Conservation (phyloP, 1,284 basidiomycete genomes). For the Schizopora paradoxa region DNA sequence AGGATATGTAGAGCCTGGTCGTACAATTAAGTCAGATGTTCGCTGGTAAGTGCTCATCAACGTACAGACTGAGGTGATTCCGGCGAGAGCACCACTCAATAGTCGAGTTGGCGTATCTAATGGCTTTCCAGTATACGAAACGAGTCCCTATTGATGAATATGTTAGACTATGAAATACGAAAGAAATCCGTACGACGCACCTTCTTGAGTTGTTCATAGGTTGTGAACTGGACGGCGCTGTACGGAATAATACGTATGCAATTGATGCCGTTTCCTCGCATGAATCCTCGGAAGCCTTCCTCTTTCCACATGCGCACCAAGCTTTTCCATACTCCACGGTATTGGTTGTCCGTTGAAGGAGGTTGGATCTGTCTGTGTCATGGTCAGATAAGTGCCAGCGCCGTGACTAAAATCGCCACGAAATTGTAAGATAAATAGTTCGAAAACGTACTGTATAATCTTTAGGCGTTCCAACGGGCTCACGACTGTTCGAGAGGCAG, state of each 20-base stretch:
- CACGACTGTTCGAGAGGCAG: slow-evolving; percentile 86
- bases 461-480: slow-evolving; percentile 89
- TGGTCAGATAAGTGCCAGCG: background rate
- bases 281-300: slow-evolving; percentile 88
- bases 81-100: slow-evolving; percentile 81
- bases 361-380: slow-evolving; percentile 75
- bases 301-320: slow-evolving; percentile 86
- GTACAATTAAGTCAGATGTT: slow-evolving; percentile 3
- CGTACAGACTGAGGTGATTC: slow-evolving; percentile 84
- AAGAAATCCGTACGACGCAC: slow-evolving; percentile 32
- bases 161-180: slow-evolving; percentile 11
- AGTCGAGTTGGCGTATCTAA: slow-evolving; percentile 83
- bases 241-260: slow-evolving; percentile 59
- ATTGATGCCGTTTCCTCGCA: slow-evolving; percentile 92
- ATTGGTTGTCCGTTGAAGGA: slow-evolving; percentile 53
- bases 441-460: slow-evolving; percentile 82
- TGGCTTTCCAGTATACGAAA: slow-evolving; percentile 57
- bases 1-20: slow-evolving; percentile 84
- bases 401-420: background rate
- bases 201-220: slow-evolving; percentile 86
- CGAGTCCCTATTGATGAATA: too few relatives aligned
- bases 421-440: slow-evolving; percentile 2
- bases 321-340: slow-evolving; percentile 79
- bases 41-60: slow-evolving; percentile 19
- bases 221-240: slow-evolving; percentile 89